These are phyloP conservation scores for Apiospora rasikravindrae DNA, from an alignment of 2,329 filamentous ascomycete species.

Conservation along the genomic window DNA sequence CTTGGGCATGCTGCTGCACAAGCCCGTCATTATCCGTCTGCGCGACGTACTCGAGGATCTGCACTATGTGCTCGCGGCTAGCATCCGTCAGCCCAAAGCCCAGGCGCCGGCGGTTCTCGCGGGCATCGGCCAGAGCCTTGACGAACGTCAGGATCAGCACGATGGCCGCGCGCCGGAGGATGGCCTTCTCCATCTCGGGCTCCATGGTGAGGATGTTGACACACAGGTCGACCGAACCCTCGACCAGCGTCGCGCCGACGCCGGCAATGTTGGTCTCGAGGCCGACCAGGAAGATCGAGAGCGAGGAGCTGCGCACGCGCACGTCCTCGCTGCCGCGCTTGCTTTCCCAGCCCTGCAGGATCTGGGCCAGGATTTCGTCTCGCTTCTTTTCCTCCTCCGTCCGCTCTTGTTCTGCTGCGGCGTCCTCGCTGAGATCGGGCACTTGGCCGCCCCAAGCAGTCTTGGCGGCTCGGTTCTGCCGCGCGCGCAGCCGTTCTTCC, in stretches of 20 bases:
- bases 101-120: constrained; percentile 50
- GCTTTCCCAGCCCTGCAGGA: constrained; percentile 71
- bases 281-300: constrained; percentile 66
- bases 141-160: constrained; percentile 67
- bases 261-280: constrained; percentile 67
- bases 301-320: constrained; percentile 70
- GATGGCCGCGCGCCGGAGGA: constrained; percentile 70
- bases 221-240: constrained; percentile 65
- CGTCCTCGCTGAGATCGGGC: constrained; percentile 49
- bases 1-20: constrained; percentile 68
- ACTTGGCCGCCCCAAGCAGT: constrained; percentile 61
- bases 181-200: constrained; percentile 61
- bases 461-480: constrained; percentile 56
- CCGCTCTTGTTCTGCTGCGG: constrained; percentile 16
- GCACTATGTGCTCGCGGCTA: constrained; percentile 65
- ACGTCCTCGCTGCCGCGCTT: constrained; percentile 71
- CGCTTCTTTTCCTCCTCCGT: constrained; percentile 24
- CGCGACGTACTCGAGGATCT: constrained; percentile 67
- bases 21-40: constrained; percentile 71
- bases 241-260: constrained; percentile 57
- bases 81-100: constrained; percentile 60
- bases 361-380: constrained; percentile 58
- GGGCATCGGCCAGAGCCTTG: constrained; percentile 60
- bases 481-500: constrained; percentile 53
- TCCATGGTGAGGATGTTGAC: constrained; percentile 69